phyloP scores from a whole-genome alignment of 495 filamentous ascomycete genomes.

The Xylaria intraflava region DNA sequence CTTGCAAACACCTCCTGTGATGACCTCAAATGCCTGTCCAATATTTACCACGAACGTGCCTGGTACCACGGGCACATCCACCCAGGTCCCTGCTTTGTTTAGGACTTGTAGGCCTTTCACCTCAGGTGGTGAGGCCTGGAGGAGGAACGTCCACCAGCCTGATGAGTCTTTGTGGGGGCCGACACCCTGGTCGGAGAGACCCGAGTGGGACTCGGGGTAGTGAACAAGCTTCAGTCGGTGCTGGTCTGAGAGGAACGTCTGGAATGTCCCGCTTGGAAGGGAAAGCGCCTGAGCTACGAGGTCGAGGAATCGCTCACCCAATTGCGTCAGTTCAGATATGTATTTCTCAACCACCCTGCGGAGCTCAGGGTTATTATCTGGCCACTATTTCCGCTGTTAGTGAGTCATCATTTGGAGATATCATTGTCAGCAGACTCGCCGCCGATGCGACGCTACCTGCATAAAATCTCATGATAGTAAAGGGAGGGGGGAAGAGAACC shows the following conservation, averaged over 20 bases:
- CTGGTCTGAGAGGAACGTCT: constrained; percentile 45
- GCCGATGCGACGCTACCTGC: too few relatives aligned
- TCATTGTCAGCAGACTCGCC: too few relatives aligned
- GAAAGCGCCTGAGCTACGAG: constrained; percentile 44
- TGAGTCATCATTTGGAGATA: neutral
- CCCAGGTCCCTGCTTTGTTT: constrained; percentile 41
- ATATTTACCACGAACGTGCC: constrained; percentile 53
- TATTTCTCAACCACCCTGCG: constrained; percentile 34
- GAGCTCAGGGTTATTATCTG: constrained; percentile 9
- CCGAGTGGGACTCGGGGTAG: constrained; percentile 25
- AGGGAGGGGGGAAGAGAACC: neutral
- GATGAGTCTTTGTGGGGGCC: constrained; percentile 53
- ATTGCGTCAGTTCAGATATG: constrained; percentile 38
- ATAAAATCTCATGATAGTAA: too few relatives aligned
- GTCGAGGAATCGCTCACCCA: constrained; percentile 44
- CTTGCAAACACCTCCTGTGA: constrained; percentile 46
- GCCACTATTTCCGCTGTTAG: constrained; percentile 10
- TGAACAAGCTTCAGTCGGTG: constrained; percentile 50
- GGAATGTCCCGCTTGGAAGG: constrained; percentile 36
- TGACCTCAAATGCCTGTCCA: constrained; percentile 52
- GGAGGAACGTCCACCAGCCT: constrained; percentile 51
- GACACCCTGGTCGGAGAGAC: constrained; percentile 21
- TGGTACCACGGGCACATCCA: constrained; percentile 42
- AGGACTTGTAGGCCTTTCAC: constrained; percentile 46
- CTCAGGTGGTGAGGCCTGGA: constrained; percentile 41